These are phyloP conservation scores for Aspergillus sclerotioniger DNA, from an alignment of 495 filamentous ascomycete genomes.

Conservation along the genomic window DNA sequence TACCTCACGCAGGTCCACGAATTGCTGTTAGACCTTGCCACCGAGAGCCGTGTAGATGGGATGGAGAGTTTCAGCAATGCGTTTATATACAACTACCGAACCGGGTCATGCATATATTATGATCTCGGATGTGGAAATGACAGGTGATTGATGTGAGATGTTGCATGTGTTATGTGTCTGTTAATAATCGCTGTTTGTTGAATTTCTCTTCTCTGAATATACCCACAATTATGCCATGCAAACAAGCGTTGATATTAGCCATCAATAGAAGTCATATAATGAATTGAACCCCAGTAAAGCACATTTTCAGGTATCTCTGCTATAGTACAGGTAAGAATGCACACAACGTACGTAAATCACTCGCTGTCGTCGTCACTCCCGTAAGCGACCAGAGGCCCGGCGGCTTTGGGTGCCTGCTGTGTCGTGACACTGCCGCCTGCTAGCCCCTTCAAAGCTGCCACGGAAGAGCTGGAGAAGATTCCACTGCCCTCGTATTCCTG, in stretches of 20 bases:
- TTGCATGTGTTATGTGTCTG: slow-evolving; percentile 13
- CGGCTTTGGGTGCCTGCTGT: slow-evolving; percentile 29
- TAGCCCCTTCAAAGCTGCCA: slow-evolving; percentile 64
- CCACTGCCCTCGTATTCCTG: slow-evolving; percentile 44
- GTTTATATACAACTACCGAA: slow-evolving; percentile 81
- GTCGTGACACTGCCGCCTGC: slow-evolving; percentile 42
- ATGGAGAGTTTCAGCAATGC: slow-evolving; percentile 58
- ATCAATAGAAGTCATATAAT: slow-evolving; percentile 7
- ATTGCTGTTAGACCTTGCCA: slow-evolving; percentile 61
- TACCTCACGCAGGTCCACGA: slow-evolving; percentile 88
- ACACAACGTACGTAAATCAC: slow-evolving; percentile 24
- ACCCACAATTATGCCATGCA: slow-evolving; percentile 24
- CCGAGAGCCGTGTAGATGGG: slow-evolving; percentile 45
- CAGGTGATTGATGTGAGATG: slow-evolving; percentile 18
- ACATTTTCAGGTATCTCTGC: slow-evolving; percentile 35
- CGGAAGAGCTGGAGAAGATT: slow-evolving; percentile 77
- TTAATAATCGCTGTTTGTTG: slow-evolving; percentile 12
- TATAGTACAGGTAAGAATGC: slow-evolving; percentile 35
- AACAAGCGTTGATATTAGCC: slow-evolving; percentile 4
- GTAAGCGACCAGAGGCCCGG: slow-evolving; percentile 80
- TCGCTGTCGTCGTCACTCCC: slow-evolving; percentile 85
- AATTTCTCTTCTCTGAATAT: slow-evolving; percentile 32
- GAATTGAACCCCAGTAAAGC: slow-evolving; percentile 13
- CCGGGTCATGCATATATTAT: slow-evolving; percentile 72
- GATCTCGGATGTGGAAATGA: slow-evolving; percentile 52